Evolutionary conservation across 306 rosid genomes (phyloP), one percentile per base, ranked within the genome.

Genomic region (Prunus campanulata): DNA sequence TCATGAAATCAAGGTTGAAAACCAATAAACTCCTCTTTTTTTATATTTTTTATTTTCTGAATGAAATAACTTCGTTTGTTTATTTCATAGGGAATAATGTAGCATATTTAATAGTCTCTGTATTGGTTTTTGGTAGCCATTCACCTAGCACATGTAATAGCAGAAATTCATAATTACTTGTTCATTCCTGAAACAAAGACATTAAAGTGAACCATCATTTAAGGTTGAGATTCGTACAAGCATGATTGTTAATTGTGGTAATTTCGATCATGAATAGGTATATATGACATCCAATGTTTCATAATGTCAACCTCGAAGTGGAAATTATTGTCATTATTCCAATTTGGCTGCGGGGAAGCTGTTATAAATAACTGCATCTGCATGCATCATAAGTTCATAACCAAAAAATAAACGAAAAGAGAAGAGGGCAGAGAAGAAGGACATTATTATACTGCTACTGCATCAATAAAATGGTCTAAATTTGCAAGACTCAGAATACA

Each of bases 21-120:
- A 50, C 55, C 22, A 55, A 55, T 0, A 55, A 55, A n/a, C 0
- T 8, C 3, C 4, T 9, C 4, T 9, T n/a, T 55, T 0, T 55
- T 55, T 7, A 0, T 20, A 0, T n/a, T n/a, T 35, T 35, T 25
- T 25, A 5, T 32, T 35, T 35, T 35, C 0, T 35, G 6, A 5
- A 35, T 5, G 42, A 35, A 35, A 35, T 35, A 35, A 35, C 8
- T 35, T 35, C 42, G 42, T 35, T 35, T 35, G 42, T 35, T 35
- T 35, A 5, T 35, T 35, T 35, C 42, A 35, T 35, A 35, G 42
- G 42, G 42, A 35, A 35, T 5, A 15, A 6, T 59, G 19, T 59
- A 11, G 18, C 9, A 59, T 18, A 25, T 59, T 12, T 25, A 59
- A 12, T 11, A 10, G 19, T 25, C 16, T 24, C 11, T 24, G 30